These are phyloP conservation scores for Asterochloris sp. DNA, from an alignment of 139 green algal genomes.

Conservation along the genomic window DNA sequence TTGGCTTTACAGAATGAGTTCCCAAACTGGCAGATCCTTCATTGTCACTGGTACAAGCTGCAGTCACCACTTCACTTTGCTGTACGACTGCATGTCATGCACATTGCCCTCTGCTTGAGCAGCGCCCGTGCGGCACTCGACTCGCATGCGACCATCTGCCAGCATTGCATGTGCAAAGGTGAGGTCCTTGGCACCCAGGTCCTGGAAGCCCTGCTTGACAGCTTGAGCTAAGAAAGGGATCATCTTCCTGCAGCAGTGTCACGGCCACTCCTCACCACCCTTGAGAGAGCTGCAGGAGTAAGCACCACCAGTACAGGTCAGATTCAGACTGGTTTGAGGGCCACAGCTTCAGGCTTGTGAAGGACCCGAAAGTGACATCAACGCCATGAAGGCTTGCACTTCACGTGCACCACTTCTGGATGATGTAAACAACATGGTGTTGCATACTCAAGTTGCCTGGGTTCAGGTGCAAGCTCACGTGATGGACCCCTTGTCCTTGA, in stretches of 20 bases:
- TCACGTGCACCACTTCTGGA: no score
- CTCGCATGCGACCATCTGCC: conserved; percentile 57
- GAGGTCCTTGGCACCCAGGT: conserved; percentile 73
- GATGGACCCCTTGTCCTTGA: conserved; percentile 92
- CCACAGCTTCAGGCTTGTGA: neutral
- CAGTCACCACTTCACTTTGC: conserved; percentile 84
- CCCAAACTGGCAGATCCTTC: no score
- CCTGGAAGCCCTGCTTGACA: conserved; percentile 91
- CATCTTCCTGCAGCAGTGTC: conserved; percentile 30
- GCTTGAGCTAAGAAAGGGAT: conserved; percentile 87
- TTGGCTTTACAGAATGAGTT: no score
- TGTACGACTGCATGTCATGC: conserved; percentile 92
- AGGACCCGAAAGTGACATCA: neutral
- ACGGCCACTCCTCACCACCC: neutral
- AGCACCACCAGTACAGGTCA: neutral
- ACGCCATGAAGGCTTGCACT: no score
- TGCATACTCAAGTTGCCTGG: no score
- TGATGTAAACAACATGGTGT: no score
- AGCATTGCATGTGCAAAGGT: conserved; percentile 49
- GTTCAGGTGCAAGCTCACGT: conserved; percentile 9
- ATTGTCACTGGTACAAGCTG: no score
- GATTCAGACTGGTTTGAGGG: neutral
- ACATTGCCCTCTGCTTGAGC: conserved; percentile 84
- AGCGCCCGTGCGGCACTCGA: conserved; percentile 81
- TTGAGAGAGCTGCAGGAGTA: no score